Evolutionary conservation across 495 filamentous ascomycete genomes (phyloP).

Genomic region (Aspergillus indologenus): DNA sequence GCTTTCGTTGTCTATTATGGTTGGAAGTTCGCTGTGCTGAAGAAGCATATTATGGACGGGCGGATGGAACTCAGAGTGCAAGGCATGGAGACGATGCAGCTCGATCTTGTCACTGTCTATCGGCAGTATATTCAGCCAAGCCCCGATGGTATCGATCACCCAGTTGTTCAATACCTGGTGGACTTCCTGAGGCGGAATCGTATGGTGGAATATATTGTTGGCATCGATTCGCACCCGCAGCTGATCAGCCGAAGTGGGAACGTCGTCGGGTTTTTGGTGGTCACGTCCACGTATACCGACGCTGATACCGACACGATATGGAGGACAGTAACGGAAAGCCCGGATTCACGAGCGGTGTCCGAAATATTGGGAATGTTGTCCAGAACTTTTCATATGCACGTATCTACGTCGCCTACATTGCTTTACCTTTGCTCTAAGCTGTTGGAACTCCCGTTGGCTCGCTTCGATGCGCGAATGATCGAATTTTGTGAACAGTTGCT

Average conservation of each 20-base stretch:
- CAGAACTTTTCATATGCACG: constrained; percentile 59
- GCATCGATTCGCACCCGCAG: constrained; percentile 87
- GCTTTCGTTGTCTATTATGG: constrained; percentile 50
- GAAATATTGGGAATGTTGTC: constrained; percentile 75
- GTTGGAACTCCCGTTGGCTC: constrained; percentile 60
- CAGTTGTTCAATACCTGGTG: constrained; percentile 62
- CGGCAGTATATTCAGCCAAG: constrained; percentile 46
- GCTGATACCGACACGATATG: constrained; percentile 77
- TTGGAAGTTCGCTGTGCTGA: constrained; percentile 69
- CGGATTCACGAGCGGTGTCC: constrained; percentile 78
- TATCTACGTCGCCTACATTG: constrained; percentile 44
- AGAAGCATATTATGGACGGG: constrained; percentile 72
- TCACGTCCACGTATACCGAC: constrained; percentile 70
- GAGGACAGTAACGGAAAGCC: constrained; percentile 77
- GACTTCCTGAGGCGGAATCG: constrained; percentile 60
- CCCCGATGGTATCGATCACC: constrained; percentile 36
- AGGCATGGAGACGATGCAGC: constrained; percentile 67
- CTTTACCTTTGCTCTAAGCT: constrained; percentile 76
- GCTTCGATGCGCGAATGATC: constrained; percentile 53
- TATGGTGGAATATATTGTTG: constrained; percentile 81
- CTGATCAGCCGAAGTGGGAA: constrained; percentile 79
- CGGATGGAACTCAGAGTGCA: constrained; percentile 84
- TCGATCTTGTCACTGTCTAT: constrained; percentile 65
- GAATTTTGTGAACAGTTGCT: constrained; percentile 45
- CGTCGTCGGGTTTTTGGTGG: constrained; percentile 83